Conservation (phyloP, 805 yeast species). For the Candida oleophila region DNA sequence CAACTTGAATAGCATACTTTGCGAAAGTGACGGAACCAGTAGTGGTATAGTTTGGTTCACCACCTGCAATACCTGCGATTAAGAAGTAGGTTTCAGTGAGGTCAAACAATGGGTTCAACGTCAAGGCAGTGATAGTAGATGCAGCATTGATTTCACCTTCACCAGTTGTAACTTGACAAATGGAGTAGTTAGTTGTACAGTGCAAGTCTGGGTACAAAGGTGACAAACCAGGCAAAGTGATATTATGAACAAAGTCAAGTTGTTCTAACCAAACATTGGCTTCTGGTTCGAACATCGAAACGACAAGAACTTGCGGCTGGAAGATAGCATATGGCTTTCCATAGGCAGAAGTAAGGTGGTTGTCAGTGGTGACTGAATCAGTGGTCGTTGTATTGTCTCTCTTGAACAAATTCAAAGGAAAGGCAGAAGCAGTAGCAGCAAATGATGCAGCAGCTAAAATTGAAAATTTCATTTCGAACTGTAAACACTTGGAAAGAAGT, state of each 20-base stretch:
- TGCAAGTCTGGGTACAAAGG: conserved; percentile 57
- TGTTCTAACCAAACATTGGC: conserved; percentile 51
- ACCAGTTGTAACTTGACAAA: conserved; percentile 67
- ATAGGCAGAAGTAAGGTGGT: conserved; percentile 20
- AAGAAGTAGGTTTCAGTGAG: conserved; percentile 59
- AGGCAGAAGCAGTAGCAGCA: conserved; percentile 14
- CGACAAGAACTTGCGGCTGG: conserved; percentile 54
- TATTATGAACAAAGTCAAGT: conserved; percentile 49
- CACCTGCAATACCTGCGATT: conserved; percentile 67
- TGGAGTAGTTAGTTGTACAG: conserved; percentile 50
- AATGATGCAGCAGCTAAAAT: conserved; percentile 9
- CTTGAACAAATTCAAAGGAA: conserved; percentile 10
- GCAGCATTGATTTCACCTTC: conserved; percentile 73
- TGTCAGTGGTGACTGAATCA: conserved; percentile 5
- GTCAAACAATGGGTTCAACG: conserved; percentile 55
- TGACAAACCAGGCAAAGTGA: conserved; percentile 65
- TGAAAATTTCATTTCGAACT: neutral
- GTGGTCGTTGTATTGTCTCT: conserved; percentile 10
- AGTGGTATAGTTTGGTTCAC: conserved; percentile 54
- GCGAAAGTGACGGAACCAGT: conserved; percentile 62
- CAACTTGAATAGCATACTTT: conserved; percentile 61
- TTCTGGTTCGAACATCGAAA: conserved; percentile 57
- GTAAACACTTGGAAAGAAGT: neutral
- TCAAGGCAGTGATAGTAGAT: conserved; percentile 52
- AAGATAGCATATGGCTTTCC: conserved; percentile 34